These are phyloP conservation scores for Stemphylium lycopersici DNA, from an alignment of 2,329 filamentous ascomycete species.

Conservation along the genomic window DNA sequence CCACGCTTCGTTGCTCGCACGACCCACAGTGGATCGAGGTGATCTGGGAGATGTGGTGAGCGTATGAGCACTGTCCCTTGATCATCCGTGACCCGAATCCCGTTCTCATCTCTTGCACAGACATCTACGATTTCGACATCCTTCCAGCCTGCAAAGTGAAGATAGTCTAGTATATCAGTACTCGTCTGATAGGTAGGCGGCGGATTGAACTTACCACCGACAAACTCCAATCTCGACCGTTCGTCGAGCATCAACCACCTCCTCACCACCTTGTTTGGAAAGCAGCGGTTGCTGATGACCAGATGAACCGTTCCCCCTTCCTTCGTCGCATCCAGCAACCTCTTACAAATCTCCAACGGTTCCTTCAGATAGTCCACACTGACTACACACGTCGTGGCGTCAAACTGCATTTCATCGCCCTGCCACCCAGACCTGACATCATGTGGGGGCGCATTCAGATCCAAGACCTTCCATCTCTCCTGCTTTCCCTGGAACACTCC, in stretches of 20 bases:
- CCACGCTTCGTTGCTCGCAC: slow-evolving; percentile 28
- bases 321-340: slow-evolving; percentile 50
- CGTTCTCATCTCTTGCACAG: slow-evolving; percentile 48
- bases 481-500: slow-evolving; percentile 23
- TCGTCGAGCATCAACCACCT: slow-evolving; percentile 56
- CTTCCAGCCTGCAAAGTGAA: slow-evolving; percentile 59
- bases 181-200: not conserved
- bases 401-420: slow-evolving; percentile 33
- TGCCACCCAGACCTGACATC: slow-evolving; percentile 32
- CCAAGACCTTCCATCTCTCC: slow-evolving; percentile 43
- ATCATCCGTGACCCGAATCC: slow-evolving; percentile 29
- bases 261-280: slow-evolving; percentile 59
- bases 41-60: slow-evolving; percentile 18
- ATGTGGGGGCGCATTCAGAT: slow-evolving; percentile 53
- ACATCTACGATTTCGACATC: slow-evolving; percentile 61
- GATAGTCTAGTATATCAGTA: slow-evolving; percentile 46
- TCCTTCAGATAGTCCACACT: slow-evolving; percentile 59
- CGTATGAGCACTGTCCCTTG: slow-evolving; percentile 22
- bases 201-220: slow-evolving; percentile 46
- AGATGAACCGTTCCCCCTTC: slow-evolving; percentile 57
- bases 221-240: slow-evolving; percentile 55
- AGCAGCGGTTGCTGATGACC: slow-evolving; percentile 59
- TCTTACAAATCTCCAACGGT: slow-evolving; percentile 54
- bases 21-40: slow-evolving; percentile 38
- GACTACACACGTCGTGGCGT: slow-evolving; percentile 59